phyloP scores from a whole-genome alignment of 176 grass and related monocot species.

The Carex kokanica region DNA sequence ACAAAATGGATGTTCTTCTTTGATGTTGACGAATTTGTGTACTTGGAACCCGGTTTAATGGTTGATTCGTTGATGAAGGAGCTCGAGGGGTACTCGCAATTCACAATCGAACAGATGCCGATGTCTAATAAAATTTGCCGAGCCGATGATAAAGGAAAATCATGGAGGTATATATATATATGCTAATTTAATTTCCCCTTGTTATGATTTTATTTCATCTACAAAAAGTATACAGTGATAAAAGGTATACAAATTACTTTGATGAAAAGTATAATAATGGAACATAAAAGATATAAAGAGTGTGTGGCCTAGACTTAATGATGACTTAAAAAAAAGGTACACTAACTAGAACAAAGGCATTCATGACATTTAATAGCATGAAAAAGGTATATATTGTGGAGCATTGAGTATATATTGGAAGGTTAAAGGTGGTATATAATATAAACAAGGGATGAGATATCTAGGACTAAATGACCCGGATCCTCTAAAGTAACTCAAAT shows the following conservation, averaged over 20 bases:
- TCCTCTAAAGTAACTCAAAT: no score
- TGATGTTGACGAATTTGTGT: slow-evolving; percentile 82
- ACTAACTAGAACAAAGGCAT: background rate
- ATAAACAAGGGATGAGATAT: background rate
- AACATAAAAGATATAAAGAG: background rate
- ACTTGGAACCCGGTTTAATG: slow-evolving; percentile 36
- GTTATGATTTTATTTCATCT: background rate
- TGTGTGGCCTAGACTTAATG: background rate
- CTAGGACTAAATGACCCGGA: no score
- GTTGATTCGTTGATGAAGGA: slow-evolving; percentile 43
- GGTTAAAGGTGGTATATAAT: background rate
- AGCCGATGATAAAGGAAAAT: slow-evolving; percentile 39
- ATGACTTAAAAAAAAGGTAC: background rate
- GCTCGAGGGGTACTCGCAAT: slow-evolving; percentile 58
- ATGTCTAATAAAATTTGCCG: slow-evolving; percentile 83
- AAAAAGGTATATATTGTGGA: background rate
- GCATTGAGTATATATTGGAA: background rate
- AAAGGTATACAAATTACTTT: no score
- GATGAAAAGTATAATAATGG: background rate
- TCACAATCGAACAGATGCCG: slow-evolving; percentile 90
- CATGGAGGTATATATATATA: slow-evolving; percentile 58
- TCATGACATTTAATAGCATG: background rate
- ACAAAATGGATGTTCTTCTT: slow-evolving; percentile 97
- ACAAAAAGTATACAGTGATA: background rate
- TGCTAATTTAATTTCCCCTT: background rate